Evolutionary conservation across 805 yeast genomes (phyloP), one percentile per base, ranked within the genome.

Genomic region (Candida krabiensis): DNA sequence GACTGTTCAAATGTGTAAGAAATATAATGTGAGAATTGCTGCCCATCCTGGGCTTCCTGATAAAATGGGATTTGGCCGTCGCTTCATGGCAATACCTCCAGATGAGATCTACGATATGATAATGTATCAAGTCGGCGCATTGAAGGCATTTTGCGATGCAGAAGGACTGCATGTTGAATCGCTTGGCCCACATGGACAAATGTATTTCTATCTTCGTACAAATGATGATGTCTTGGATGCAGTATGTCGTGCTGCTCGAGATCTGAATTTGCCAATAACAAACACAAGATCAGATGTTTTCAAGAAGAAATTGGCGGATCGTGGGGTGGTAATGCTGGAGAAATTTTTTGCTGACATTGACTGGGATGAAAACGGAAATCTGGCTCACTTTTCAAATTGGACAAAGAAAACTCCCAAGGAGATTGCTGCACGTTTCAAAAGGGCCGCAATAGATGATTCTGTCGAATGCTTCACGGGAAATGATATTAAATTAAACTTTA

Each of bases 11-110:
- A 33, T 53, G 38, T 63, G 64, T 12, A 59, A 60, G 31, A 49
- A 53, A 30, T 43, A 54, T 44, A 43, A 44, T 14, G 65, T 60
- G 12, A 44, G 44, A 30, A 49, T 55, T 17, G 64, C 63, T 2
- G 55, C 65, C 7, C 65, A 60, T 38, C 64, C 64, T 14, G 64
- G 64, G 3, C 43, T 60, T n/a, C 63, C 60, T 9, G 65, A 60
- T 37, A 53, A 41, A 35, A 40, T 51, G 21, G 65, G 65, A 3
- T 60, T 60, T 40, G 65, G 65, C 11, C 49, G 65, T 27, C 46
- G 65, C 40, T 31, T 29, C 12, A 53, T 55, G 60, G 39, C 40
- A 3, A 53, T 60, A 31, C 49, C 50, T 4, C 59, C 61, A 13
- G 63, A 60, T 9, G 65, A 60, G 34, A 43, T 60, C 13, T 56